These are phyloP conservation scores for Oryza punctata DNA, from an alignment of 176 grass and related monocot species.

Conservation along the genomic window DNA sequence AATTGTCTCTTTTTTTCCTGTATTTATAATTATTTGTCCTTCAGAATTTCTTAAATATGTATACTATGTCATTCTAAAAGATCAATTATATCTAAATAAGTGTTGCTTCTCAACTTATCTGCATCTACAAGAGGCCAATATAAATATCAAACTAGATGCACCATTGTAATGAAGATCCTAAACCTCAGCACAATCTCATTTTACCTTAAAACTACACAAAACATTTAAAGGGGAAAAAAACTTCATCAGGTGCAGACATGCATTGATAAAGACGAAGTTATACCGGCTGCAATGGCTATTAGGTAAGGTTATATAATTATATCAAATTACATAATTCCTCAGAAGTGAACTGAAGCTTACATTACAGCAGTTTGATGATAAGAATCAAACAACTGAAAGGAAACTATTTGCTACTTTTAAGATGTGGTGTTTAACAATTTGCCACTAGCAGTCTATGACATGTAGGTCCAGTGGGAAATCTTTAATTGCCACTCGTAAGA, in stretches of 20 bases:
- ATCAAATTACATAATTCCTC: background rate
- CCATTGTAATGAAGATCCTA: background rate
- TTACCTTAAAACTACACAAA: background rate
- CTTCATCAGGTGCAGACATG: background rate
- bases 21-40: background rate
- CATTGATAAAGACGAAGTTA: background rate
- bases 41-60: background rate
- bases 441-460: too few relatives aligned
- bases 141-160: background rate
- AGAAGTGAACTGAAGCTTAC: background rate
- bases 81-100: background rate
- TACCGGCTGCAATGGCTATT: background rate
- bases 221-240: background rate
- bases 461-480: too few relatives aligned
- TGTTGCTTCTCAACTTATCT: background rate
- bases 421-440: too few relatives aligned
- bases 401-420: too few relatives aligned
- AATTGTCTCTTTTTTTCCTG: background rate
- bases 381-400: background rate
- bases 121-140: background rate
- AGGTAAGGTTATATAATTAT: background rate
- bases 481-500: too few relatives aligned
- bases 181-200: constrained; percentile 1
- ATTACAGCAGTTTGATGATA: background rate
- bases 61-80: background rate